Percentiles rank a stretch among this genome's conserved stretches.
phyloP scores from a whole-genome alignment of 169 alveolate genomes.

The Besnoitia besnoiti region DNA sequence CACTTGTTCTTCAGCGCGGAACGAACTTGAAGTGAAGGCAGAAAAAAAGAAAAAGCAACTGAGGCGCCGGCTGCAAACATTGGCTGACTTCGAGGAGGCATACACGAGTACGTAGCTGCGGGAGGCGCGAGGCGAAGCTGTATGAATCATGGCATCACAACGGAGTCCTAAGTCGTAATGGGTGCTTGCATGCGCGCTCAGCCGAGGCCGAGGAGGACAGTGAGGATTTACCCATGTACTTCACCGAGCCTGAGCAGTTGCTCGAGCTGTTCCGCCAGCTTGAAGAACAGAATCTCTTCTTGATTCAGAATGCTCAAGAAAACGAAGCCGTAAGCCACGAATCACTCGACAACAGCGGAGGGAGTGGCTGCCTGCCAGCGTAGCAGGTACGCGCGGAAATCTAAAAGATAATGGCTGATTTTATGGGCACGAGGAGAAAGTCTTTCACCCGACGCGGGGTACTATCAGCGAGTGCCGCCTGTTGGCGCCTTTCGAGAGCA shows the following conservation, averaged over 20 bases:
- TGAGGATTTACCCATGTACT: constrained; percentile 65
- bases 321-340: constrained; percentile 43
- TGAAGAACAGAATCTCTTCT: constrained; percentile 77
- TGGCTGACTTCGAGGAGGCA: constrained; percentile 42
- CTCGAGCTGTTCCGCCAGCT: constrained; percentile 73
- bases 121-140: not conserved
- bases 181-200: not conserved
- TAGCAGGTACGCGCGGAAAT: not conserved
- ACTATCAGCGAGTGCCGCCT: too few species aligned
- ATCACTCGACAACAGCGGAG: not conserved
- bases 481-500: too few species aligned
- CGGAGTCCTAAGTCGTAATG: too few species aligned
- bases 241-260: constrained; percentile 77
- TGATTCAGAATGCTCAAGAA: constrained; percentile 76
- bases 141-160: not conserved
- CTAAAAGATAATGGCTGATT: too few species aligned
- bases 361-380: not conserved
- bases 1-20: constrained; percentile 41
- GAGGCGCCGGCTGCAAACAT: constrained; percentile 45
- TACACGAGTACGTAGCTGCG: constrained; percentile 34
- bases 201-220: constrained; percentile 12
- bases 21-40: constrained; percentile 58
- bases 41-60: constrained; percentile 58
- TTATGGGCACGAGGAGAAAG: too few species aligned
- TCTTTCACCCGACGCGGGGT: too few species aligned